These are phyloP conservation scores for Aquanectria penicillioides DNA, from an alignment of 2,329 filamentous ascomycete genomes.

Conservation along the genomic window DNA sequence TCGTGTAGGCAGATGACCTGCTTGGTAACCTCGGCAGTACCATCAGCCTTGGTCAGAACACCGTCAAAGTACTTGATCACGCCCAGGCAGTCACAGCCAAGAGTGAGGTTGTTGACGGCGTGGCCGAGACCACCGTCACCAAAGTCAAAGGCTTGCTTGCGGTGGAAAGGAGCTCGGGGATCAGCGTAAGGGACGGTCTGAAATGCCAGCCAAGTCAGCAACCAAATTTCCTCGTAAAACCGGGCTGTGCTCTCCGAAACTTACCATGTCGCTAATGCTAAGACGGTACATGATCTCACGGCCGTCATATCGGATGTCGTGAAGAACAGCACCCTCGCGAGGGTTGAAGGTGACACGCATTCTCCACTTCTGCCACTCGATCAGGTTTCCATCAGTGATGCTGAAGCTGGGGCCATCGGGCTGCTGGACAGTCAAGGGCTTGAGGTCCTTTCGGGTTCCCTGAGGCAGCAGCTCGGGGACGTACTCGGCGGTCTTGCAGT, in stretches of 20 bases:
- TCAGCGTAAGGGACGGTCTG: constrained; percentile 71
- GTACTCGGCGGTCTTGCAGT: constrained; percentile 50
- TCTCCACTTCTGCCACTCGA: constrained; percentile 73
- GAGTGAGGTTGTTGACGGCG: constrained; percentile 71
- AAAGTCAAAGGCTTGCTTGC: constrained; percentile 77
- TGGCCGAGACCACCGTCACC: constrained; percentile 73
- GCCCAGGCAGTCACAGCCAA: constrained; percentile 76
- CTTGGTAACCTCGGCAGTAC: constrained; percentile 55
- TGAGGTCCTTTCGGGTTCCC: constrained; percentile 60
- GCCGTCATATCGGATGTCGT: constrained; percentile 74
- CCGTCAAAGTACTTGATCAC: constrained; percentile 61
- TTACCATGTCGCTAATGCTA: constrained; percentile 73
- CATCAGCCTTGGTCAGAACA: constrained; percentile 43
- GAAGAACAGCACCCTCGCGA: constrained; percentile 74
- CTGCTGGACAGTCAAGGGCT: constrained; percentile 63
- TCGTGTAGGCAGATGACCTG: constrained; percentile 49
- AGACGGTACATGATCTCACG: constrained; percentile 74
- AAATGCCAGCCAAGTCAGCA: no score
- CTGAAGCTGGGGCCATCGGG: constrained; percentile 51
- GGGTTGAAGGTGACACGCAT: constrained; percentile 76
- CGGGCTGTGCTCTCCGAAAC: no score
- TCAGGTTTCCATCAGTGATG: constrained; percentile 54
- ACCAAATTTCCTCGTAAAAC: no score
- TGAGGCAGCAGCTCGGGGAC: constrained; percentile 52
- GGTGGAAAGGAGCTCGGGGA: constrained; percentile 67